Evolutionary conservation across 192 early-diverging fungal species (phyloP), one percentile per base, ranked within the genome.

Genomic region (Coemansia sp.): DNA sequence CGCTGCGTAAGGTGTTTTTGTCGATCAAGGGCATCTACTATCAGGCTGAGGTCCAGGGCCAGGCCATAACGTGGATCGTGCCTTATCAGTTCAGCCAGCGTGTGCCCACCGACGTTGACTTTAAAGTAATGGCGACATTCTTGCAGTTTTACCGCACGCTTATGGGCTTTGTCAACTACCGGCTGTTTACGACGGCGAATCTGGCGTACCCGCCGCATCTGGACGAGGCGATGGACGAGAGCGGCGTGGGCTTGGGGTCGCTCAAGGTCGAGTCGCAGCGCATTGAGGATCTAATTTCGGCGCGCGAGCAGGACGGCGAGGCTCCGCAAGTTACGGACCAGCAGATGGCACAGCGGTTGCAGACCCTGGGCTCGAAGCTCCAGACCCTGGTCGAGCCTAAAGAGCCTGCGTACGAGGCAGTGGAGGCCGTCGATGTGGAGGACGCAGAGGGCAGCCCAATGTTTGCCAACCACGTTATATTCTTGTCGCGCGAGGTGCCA

Each of bases 11-110:
- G 74, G 87, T 89, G 25, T 99, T 99, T 75, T 81, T 99, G 51
- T 94, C 93, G 11, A 97, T 99, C 88, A 99, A 99, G 84, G 97
- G 97, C 53, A 97, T 99, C 75, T 99, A 99, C 82, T 99, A 97
- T 81, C 94, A 97, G 83, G 94, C 92, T n/a, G 94, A 97, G 56
- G 91, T 99, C 75, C 88, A 92, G 75, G 97, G 97, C 35, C 90
- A 94, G 71, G 87, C 85, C 54, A 83, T 99, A 29, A 96, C 90
- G 29, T 99, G 97, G 97, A 84, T 99, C 49, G 91, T 94, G 12
- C 97, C 97, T 16, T 94, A 95, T 78, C 89, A 95, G 80, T 99
- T 99, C 82, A 85, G 90, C 67, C 92, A 94, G 83, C 73, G 84
- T 47, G 75, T 92, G 31, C 97, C 97, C 12, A 81, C 84, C 16